phyloP scores from a whole-genome alignment of 192 early-diverging fungal species.

The Geranomyces variabilis region DNA sequence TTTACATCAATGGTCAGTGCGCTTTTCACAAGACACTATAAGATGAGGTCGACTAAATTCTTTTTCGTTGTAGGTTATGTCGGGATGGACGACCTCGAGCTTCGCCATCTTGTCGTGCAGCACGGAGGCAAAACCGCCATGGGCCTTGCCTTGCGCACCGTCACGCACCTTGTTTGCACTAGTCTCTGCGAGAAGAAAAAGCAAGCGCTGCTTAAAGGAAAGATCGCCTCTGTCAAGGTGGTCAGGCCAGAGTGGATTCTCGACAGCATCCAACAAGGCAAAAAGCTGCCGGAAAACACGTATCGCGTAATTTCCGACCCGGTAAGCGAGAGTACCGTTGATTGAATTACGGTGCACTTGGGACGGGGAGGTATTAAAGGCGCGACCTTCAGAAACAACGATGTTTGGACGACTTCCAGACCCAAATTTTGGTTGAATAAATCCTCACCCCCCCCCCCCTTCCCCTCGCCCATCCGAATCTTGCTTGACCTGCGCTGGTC shows the following conservation, averaged over 20 bases:
- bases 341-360: no score
- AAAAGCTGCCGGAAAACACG: background rate
- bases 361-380: no score
- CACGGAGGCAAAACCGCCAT: slow-evolving; percentile 8
- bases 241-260: slow-evolving; percentile 21
- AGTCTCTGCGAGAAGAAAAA: slow-evolving; percentile 9
- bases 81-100: background rate
- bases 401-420: no score
- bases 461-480: no score
- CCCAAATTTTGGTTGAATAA: no score
- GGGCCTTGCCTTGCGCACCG: slow-evolving; percentile 1
- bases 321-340: no score
- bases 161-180: slow-evolving; percentile 23
- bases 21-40: background rate
- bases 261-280: background rate
- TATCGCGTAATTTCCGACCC: background rate
- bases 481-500: no score
- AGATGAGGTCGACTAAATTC: background rate
- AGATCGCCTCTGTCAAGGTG: background rate
- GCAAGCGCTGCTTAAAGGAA: background rate
- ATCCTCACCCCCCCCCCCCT: no score
- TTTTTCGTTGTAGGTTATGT: background rate
- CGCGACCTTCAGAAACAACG: no score
- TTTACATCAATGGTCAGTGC: slow-evolving; percentile 1
- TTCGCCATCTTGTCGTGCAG: background rate